phyloP scores from a whole-genome alignment of 352 stramenopile genomes.

The Porosira glacialis region DNA sequence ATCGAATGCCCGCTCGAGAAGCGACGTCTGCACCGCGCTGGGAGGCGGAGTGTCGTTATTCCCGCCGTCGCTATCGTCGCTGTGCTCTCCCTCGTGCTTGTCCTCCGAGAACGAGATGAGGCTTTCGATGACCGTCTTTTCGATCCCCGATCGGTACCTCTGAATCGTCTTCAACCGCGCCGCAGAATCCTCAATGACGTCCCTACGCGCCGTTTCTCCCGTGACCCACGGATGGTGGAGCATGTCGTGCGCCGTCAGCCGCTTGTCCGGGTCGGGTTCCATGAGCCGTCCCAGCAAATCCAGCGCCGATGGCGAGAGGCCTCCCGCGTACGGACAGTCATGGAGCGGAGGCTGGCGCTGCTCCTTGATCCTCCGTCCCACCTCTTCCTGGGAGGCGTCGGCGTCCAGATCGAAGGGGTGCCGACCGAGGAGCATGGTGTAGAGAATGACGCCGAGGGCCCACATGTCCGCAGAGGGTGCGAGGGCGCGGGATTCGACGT shows the following conservation, averaged over 20 bases:
- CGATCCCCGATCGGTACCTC: constrained; percentile 42
- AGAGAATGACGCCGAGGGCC: constrained; percentile 84
- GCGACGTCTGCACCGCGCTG: constrained; percentile 34
- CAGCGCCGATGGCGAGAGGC: constrained; percentile 87
- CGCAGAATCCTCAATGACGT: constrained; percentile 46
- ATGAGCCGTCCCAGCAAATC: constrained; percentile 86
- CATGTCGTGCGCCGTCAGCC: constrained; percentile 87
- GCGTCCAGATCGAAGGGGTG: constrained; percentile 89
- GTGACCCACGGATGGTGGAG: constrained; percentile 88
- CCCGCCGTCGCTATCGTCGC: too few species aligned
- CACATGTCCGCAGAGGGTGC: constrained; percentile 65
- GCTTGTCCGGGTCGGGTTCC: constrained; percentile 83
- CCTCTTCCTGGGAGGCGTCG: constrained; percentile 80
- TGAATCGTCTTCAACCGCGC: constrained; percentile 37
- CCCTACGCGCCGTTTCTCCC: constrained; percentile 54
- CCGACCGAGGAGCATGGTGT: constrained; percentile 86
- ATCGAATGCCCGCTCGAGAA: constrained; percentile 75
- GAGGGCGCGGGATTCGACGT: constrained; percentile 18
- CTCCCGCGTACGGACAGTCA: constrained; percentile 17
- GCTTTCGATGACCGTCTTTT: constrained; percentile 45
- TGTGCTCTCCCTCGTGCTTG: too few species aligned
- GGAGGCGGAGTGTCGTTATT: too few species aligned
- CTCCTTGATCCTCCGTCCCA: constrained; percentile 55
- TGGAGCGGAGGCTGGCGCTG: too few species aligned
- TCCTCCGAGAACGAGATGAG: too few species aligned